Percentiles rank a stretch among this genome's conserved stretches.
Evolutionary conservation across 2,329 filamentous ascomycete genomes (phyloP).

Genomic region (Dryadomyces quercus-mongolicae): DNA sequence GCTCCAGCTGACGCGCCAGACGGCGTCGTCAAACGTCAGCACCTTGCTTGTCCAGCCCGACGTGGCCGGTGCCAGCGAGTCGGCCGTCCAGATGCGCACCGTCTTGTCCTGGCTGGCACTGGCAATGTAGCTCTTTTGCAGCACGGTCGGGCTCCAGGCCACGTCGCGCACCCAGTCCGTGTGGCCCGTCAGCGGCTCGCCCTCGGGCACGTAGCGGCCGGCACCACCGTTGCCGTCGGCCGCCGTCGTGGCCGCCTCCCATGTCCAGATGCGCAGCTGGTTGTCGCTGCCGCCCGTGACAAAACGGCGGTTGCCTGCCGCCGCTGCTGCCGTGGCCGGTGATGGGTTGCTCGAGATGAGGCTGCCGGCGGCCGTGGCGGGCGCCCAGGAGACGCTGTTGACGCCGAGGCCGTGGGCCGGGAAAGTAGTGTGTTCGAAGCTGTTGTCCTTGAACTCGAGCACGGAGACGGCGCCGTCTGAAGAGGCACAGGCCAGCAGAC

Average conservation of each 20-base stretch:
- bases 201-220: conserved; percentile 43
- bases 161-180: conserved; percentile 96
- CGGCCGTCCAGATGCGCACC: conserved; percentile 89
- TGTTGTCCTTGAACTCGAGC: conserved; percentile 82
- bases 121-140: conserved; percentile 94
- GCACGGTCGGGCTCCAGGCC: conserved; percentile 87
- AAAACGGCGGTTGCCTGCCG: conserved; percentile 63
- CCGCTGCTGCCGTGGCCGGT: conserved; percentile 41
- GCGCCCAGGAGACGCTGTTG: conserved; percentile 93
- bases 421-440: conserved; percentile 82
- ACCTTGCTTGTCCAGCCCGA: conserved; percentile 73
- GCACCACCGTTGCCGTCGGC: conserved; percentile 22
- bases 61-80: conserved; percentile 36
- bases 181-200: conserved; percentile 63
- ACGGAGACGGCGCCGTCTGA: conserved; percentile 90
- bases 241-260: conserved; percentile 39
- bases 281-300: conserved; percentile 62
- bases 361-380: conserved; percentile 70
- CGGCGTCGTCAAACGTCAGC: conserved; percentile 74
- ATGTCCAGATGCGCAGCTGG: conserved; percentile 77
- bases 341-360: conserved; percentile 61
- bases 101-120: conserved; percentile 94
- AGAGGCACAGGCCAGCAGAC: conserved; percentile 85
- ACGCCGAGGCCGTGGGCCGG: conserved; percentile 86
- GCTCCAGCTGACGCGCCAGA: conserved; percentile 98